Evolutionary conservation across 306 rosid species (phyloP).

Genomic region (Corylus heterophylla): DNA sequence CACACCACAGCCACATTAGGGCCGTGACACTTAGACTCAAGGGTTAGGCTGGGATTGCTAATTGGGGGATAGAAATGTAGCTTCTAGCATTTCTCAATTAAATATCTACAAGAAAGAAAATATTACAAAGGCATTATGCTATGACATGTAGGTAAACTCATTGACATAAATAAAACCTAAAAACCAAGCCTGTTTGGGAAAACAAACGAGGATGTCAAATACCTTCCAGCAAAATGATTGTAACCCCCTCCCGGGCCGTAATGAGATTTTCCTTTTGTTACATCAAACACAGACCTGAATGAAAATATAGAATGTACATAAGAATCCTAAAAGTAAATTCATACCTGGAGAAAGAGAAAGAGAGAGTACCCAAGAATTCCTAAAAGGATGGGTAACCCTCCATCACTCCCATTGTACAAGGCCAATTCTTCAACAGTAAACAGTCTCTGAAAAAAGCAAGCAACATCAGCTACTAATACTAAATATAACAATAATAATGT

Average conservation of each 20-base stretch:
- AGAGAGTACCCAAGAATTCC: constrained; percentile 85
- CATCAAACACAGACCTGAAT: constrained; percentile 85
- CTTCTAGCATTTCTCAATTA: no score
- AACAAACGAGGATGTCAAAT: not conserved
- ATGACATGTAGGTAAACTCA: not conserved
- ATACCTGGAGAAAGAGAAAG: constrained; percentile 1
- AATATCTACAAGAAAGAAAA: not conserved
- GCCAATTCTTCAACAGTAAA: constrained; percentile 72
- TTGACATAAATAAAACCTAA: not conserved
- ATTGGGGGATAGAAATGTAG: no score
- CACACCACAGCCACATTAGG: no score
- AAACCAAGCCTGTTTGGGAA: not conserved
- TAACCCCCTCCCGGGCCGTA: constrained; percentile 91
- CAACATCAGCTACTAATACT: constrained; percentile 3
- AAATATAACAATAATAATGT: not conserved
- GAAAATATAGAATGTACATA: constrained; percentile 14
- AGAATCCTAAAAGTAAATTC: constrained; percentile 6
- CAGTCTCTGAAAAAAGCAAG: constrained; percentile 55
- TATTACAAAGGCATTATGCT: no score
- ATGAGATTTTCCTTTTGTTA: constrained; percentile 88
- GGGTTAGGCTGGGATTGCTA: no score
- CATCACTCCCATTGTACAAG: constrained; percentile 81
- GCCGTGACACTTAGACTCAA: no score
- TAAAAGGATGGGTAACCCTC: constrained; percentile 62
- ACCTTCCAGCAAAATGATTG: constrained; percentile 96